Percentiles rank a stretch among this genome's conserved stretches.
Conservation (phyloP, 352 stramenopile species). For the Globisporangium alternatum region DNA sequence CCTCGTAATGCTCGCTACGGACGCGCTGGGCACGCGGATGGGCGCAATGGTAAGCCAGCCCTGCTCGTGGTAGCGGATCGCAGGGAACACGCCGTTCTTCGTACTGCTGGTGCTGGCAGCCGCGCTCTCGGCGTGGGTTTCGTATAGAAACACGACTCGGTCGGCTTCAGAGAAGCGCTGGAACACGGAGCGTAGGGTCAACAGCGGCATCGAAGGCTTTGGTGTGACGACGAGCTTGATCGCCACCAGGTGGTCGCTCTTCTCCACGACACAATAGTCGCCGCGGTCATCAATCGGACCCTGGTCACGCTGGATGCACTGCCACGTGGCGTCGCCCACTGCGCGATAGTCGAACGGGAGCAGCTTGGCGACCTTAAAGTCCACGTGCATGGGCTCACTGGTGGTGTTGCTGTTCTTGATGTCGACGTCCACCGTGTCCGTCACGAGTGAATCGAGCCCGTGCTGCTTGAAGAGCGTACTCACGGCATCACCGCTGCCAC, state of each 20-base stretch:
- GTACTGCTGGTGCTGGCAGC: neutral
- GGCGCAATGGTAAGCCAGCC: conserved; percentile 2
- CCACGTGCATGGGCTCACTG: neutral
- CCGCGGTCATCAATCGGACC: neutral
- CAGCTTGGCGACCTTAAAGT: conserved; percentile 9
- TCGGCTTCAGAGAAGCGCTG: neutral
- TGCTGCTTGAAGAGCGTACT: conserved; percentile 1
- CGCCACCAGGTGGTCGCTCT: neutral
- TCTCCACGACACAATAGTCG: neutral
- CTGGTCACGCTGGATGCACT: neutral
- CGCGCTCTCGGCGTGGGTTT: neutral
- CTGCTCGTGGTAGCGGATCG: neutral
- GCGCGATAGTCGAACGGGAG: conserved; percentile 9
- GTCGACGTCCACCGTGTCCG: neutral
- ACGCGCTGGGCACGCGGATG: neutral
- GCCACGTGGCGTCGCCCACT: conserved; percentile 3
- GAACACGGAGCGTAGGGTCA: conserved; percentile 1
- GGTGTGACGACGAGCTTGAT: neutral
- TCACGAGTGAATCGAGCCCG: neutral
- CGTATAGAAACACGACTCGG: conserved; percentile 6
- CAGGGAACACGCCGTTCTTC: neutral
- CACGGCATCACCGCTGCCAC: neutral
- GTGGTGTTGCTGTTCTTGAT: neutral
- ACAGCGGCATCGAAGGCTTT: neutral
- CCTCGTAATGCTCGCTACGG: neutral